Evolutionary conservation across 2,329 filamentous ascomycete species (phyloP).

Genomic region (Colletotrichum sp.): DNA sequence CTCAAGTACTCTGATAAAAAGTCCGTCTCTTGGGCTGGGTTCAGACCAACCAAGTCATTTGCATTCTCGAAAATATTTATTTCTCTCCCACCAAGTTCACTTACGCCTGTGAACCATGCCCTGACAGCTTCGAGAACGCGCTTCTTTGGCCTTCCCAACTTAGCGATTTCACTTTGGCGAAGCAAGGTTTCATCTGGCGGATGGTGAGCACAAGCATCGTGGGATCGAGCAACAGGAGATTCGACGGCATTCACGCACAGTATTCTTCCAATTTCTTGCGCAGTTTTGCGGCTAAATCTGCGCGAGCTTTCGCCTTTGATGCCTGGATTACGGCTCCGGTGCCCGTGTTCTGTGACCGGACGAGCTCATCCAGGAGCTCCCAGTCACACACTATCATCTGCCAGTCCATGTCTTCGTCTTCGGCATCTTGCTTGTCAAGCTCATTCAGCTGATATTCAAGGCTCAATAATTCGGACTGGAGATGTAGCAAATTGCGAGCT

Average conservation of each 20-base stretch:
- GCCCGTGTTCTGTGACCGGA: background rate
- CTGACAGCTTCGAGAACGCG: fast-evolving
- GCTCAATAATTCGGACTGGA: background rate
- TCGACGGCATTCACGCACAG: background rate
- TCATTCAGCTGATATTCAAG: background rate
- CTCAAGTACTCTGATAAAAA: background rate
- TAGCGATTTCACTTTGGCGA: background rate
- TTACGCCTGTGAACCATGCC: background rate
- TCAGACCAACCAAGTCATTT: background rate
- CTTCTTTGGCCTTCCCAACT: background rate
- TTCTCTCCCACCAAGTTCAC: background rate
- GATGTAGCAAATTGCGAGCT: constrained; percentile 1
- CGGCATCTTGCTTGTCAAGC: background rate
- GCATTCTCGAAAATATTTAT: too few relatives aligned
- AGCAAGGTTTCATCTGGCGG: background rate
- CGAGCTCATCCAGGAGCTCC: background rate
- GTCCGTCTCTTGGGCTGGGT: constrained; percentile 5
- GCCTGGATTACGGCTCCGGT: background rate
- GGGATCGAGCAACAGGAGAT: background rate
- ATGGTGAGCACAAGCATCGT: background rate
- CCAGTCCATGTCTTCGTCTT: constrained; percentile 3
- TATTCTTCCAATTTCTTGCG: background rate
- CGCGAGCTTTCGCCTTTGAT: background rate
- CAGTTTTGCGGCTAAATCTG: background rate
- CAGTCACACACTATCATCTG: background rate